These are phyloP conservation scores for Leucogyrophana mollusca DNA, from an alignment of 768 basidiomycete species.

Conservation along the genomic window DNA sequence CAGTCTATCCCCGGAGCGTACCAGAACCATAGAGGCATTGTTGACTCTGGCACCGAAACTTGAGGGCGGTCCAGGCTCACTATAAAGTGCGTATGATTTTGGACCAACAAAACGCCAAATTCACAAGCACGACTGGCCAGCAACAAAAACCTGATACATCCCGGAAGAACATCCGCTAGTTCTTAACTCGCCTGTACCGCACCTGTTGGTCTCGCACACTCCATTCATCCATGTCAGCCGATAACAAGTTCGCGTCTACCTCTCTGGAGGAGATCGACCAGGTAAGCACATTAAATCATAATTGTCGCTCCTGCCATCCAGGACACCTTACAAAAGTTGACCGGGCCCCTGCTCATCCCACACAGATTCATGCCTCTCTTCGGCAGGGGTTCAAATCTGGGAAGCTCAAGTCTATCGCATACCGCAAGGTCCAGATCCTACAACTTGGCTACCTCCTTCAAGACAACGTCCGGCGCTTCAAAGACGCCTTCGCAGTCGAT, in stretches of 20 bases:
- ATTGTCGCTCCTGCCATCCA: background rate
- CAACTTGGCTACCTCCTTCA: conserved; percentile 70
- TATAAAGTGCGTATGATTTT: no score
- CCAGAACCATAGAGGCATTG: no score
- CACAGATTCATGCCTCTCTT: conserved; percentile 60
- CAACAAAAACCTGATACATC: no score
- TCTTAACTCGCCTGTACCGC: no score
- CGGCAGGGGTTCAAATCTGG: conserved; percentile 58
- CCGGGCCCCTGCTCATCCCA: background rate
- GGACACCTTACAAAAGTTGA: background rate
- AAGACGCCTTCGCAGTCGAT: conserved; percentile 57
- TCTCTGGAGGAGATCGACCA: conserved; percentile 52
- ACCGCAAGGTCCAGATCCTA: conserved; percentile 74
- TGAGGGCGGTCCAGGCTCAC: no score
- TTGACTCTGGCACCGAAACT: no score
- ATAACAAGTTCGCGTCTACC: conserved; percentile 42
- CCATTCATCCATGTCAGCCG: conserved; percentile 15
- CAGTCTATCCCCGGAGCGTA: no score
- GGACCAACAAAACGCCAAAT: no score
- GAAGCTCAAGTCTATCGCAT: conserved; percentile 63
- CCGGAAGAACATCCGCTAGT: no score
- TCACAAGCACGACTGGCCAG: no score
- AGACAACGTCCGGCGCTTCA: conserved; percentile 66
- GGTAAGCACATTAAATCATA: conserved; percentile 27
- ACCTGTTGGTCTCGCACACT: no score